Evolutionary conservation across 495 filamentous ascomycete genomes (phyloP).

Genomic region (Xylaria palmicola): DNA sequence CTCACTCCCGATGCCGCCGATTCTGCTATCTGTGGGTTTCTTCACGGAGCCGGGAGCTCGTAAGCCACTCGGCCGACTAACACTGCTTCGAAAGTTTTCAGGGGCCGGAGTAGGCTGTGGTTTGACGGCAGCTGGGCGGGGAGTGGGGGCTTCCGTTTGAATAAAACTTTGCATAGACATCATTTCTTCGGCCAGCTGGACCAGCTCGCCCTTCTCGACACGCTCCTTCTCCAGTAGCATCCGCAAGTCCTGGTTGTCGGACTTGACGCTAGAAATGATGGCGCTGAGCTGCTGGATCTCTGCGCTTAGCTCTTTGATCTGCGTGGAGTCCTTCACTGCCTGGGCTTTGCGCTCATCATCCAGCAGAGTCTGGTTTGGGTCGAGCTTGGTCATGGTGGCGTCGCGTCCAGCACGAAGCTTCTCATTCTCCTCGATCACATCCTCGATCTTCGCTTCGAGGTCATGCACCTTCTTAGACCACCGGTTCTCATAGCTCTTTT

Average conservation of each 20-base stretch:
- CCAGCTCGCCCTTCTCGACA: constrained; percentile 89
- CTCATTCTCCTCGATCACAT: constrained; percentile 69
- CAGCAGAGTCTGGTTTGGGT: constrained; percentile 45
- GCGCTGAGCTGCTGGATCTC: constrained; percentile 69
- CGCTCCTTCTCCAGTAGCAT: constrained; percentile 72
- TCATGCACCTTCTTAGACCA: constrained; percentile 83
- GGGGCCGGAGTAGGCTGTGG: constrained; percentile 9
- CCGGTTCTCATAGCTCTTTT: constrained; percentile 88
- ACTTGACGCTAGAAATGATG: constrained; percentile 63
- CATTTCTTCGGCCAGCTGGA: constrained; percentile 91
- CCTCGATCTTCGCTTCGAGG: constrained; percentile 67
- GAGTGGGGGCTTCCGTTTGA: constrained; percentile 19
- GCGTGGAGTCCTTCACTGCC: constrained; percentile 48
- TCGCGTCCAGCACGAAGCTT: constrained; percentile 65
- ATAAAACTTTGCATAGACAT: constrained; percentile 53
- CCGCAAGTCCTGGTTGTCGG: constrained; percentile 63
- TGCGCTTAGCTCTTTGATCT: constrained; percentile 59
- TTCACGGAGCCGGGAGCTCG: constrained; percentile 39
- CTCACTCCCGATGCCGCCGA: constrained; percentile 43
- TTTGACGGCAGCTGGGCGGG: constrained; percentile 17
- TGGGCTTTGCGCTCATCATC: constrained; percentile 52
- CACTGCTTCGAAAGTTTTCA: constrained; percentile 24
- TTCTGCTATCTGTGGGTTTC: constrained; percentile 40
- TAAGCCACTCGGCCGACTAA: constrained; percentile 40
- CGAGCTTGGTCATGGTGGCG: constrained; percentile 60